Evolutionary conservation across 768 basidiomycete genomes (phyloP).

Genomic region (Ramaria sp.): DNA sequence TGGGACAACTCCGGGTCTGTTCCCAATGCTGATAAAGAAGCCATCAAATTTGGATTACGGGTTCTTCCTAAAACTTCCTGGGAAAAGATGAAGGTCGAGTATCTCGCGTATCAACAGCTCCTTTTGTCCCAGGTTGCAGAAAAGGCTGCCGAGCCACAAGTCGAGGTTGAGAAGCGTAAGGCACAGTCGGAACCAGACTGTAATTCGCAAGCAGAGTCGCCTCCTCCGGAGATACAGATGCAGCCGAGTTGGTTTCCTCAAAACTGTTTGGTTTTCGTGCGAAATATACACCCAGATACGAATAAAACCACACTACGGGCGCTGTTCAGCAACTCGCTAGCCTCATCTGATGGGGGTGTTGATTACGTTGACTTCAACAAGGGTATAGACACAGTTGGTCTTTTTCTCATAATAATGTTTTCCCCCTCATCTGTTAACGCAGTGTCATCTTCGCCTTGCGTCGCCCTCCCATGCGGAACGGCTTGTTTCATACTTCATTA

Average conservation of each 20-base stretch:
- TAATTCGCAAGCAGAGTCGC: not conserved
- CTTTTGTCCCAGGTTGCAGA: constrained; percentile 30
- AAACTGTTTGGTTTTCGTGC: constrained; percentile 59
- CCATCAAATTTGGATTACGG: constrained; percentile 49
- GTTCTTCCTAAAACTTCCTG: constrained; percentile 46
- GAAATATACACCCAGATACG: constrained; percentile 60
- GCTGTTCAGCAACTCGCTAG: constrained; percentile 40
- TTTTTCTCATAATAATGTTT: not conserved
- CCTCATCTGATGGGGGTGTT: constrained; percentile 26
- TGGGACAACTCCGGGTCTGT: constrained; percentile 33
- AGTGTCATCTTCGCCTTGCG: constrained; percentile 70
- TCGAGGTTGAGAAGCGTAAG: not conserved
- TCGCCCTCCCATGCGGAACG: constrained; percentile 34
- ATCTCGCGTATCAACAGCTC: constrained; percentile 47
- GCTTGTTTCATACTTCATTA: constrained; percentile 36
- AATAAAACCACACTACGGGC: constrained; percentile 72
- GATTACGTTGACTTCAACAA: constrained; percentile 79
- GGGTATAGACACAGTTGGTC: constrained; percentile 59
- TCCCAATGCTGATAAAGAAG: constrained; percentile 22
- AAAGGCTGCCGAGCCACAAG: not conserved
- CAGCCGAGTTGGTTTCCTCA: constrained; percentile 33
- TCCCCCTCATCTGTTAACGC: not conserved
- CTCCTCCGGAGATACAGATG: not conserved
- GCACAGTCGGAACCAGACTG: not conserved
- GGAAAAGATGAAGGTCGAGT: constrained; percentile 58